These are phyloP conservation scores for Floccularia luteovirens DNA, from an alignment of 768 basidiomycete species.

Conservation along the genomic window DNA sequence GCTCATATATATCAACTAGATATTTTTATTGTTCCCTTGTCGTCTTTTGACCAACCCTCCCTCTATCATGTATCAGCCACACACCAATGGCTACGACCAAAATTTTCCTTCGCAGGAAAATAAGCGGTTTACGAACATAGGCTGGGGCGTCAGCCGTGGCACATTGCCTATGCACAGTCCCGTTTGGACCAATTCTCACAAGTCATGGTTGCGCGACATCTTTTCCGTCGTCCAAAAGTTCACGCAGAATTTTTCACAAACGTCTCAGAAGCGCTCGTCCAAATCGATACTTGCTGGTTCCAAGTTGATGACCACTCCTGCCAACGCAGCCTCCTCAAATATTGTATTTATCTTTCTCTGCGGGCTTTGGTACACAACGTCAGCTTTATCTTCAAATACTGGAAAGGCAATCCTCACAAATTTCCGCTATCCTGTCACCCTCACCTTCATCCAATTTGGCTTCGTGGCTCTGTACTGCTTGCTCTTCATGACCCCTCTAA, in stretches of 20 bases:
- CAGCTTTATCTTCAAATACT: slow-evolving; percentile 92
- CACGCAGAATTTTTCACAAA: slow-evolving; percentile 19
- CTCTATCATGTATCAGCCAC: slow-evolving; percentile 12
- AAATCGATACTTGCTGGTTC: too few species aligned
- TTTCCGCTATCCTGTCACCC: slow-evolving; percentile 91
- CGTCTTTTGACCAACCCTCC: neutral
- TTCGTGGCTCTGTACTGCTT: slow-evolving; percentile 87
- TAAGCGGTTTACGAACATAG: slow-evolving; percentile 13
- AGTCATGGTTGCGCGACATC: slow-evolving; percentile 20
- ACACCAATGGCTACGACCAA: slow-evolving; percentile 17
- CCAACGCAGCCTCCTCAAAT: slow-evolving; percentile 24
- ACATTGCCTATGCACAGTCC: slow-evolving; percentile 21
- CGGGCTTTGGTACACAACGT: slow-evolving; percentile 86
- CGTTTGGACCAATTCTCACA: slow-evolving; percentile 20
- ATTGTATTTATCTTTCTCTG: slow-evolving; percentile 72
- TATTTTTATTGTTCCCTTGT: neutral
- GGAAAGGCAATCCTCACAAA: slow-evolving; percentile 92
- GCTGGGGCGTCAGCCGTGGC: slow-evolving; percentile 21
- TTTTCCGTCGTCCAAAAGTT: slow-evolving; percentile 12
- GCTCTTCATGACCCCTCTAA: slow-evolving; percentile 69
- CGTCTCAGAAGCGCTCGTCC: too few species aligned
- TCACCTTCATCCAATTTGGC: slow-evolving; percentile 96
- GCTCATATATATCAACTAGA: slow-evolving; percentile 10
- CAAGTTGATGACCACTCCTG: too few species aligned
- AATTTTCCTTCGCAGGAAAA: slow-evolving; percentile 15